These are phyloP conservation scores for Blakeslea trispora DNA, from an alignment of 371 early-diverging fungal genomes.

Conservation along the genomic window DNA sequence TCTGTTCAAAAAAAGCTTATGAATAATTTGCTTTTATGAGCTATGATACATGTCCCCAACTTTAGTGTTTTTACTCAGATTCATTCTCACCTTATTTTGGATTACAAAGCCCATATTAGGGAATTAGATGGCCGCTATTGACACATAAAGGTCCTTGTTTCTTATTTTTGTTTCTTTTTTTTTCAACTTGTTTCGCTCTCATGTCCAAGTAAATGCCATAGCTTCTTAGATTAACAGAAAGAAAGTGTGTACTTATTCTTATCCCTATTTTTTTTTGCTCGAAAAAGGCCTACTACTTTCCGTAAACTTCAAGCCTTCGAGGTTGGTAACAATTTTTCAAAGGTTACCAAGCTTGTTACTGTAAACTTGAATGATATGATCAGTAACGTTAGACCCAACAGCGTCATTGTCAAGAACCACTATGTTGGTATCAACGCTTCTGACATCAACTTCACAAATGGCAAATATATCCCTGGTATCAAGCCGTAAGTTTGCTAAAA, in stretches of 20 bases:
- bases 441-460: slow-evolving; percentile 63
- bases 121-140: neutral
- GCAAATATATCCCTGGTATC: slow-evolving; percentile 54
- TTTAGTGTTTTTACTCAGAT: neutral
- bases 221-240: neutral
- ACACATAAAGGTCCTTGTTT: neutral
- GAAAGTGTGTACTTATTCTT: too few relatives aligned
- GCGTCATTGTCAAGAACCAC: slow-evolving; percentile 46
- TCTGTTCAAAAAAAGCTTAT: too few relatives aligned
- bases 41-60: too few relatives aligned
- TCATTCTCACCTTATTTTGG: slow-evolving; percentile 5
- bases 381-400: slow-evolving; percentile 31
- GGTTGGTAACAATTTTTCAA: slow-evolving; percentile 40
- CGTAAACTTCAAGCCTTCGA: slow-evolving; percentile 43
- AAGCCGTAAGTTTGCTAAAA: slow-evolving; percentile 48
- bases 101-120: neutral
- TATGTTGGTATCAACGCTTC: slow-evolving; percentile 64
- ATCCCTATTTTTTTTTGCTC: neutral
- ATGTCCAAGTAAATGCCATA: neutral
- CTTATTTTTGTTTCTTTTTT: neutral
- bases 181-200: neutral
- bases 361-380: slow-evolving; percentile 30
- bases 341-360: slow-evolving; percentile 35
- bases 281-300: slow-evolving; percentile 27
- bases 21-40: too few relatives aligned